Evolutionary conservation across 2,329 filamentous ascomycete genomes (phyloP).

Genomic region (Clarireedia sp.): DNA sequence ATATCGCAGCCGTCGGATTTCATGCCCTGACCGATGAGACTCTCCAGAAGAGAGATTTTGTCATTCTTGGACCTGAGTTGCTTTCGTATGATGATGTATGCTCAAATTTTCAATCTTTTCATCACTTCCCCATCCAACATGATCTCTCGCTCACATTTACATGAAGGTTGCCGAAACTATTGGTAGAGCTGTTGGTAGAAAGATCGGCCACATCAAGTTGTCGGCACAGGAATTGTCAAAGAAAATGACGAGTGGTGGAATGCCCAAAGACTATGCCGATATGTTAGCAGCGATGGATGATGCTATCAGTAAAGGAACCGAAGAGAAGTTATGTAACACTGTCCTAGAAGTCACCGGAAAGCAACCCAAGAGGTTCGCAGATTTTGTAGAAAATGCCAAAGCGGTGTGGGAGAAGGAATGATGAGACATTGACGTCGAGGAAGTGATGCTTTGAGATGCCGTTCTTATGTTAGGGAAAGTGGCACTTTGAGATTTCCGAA

Average conservation of each 20-base stretch:
- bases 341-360: slow-evolving; percentile 13
- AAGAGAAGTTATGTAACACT: slow-evolving; percentile 12
- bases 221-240: slow-evolving; percentile 10
- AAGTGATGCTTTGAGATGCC: too few species aligned
- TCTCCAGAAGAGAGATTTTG: slow-evolving; percentile 32
- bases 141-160: neutral
- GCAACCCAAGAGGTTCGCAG: slow-evolving; percentile 10
- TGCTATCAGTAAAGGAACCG: slow-evolving; percentile 6
- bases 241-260: slow-evolving; percentile 2
- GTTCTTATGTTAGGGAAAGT: too few species aligned
- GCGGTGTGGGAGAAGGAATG: slow-evolving; percentile 3
- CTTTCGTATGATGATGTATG: slow-evolving; percentile 29
- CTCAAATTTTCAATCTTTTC: neutral
- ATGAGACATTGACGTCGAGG: too few species aligned
- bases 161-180: slow-evolving; percentile 15
- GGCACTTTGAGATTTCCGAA: too few species aligned
- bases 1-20: slow-evolving; percentile 39
- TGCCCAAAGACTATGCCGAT: slow-evolving; percentile 8
- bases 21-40: slow-evolving; percentile 32
- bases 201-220: slow-evolving; percentile 14
- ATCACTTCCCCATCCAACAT: neutral
- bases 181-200: slow-evolving; percentile 12
- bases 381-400: slow-evolving; percentile 12
- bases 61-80: slow-evolving; percentile 28
- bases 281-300: slow-evolving; percentile 12